Evolutionary conservation across 257 asterid species (phyloP), one percentile per base, ranked within the genome.

Genomic region (Jasminum sambac): DNA sequence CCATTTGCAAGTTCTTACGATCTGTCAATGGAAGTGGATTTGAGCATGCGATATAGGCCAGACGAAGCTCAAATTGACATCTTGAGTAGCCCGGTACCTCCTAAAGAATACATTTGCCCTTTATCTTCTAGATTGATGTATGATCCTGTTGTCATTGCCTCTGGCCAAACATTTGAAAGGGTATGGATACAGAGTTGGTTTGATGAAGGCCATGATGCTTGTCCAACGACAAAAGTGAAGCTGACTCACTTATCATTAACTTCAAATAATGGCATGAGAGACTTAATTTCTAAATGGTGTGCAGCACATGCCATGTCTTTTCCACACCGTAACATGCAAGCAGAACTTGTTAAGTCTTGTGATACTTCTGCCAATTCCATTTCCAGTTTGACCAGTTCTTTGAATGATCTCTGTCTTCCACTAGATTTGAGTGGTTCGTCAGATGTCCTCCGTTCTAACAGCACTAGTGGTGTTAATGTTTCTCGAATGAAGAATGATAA

Each of bases 111-210:
- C 84, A 40, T 77, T 60, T 94, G 99, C 78, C 92, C 98, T 65
- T 74, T 91, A 71, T 88, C 96, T 9, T 84, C 73, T 39, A 86
- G 91, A 76, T 59, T 94, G 55, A 94, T 94, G 98, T 77, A 80
- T 72, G 97, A 89, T 50, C 99, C 99, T 1, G 99, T 91, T 50
- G 83, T 91, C 63, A 84, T 91, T 75, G 88, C 87, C 36, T 94
- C 99, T 3, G 99, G 98, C 34, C 84, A 78, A 81, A 89, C 98
- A 14, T 94, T 78, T 40, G 99, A 94, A 80, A 88, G 93, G 78
- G 75, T 72, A 69, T 88, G 96, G 96, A 86, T 94, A 71, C 88
- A 91, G 74, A 94, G 82, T 67, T 94, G 99, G 99, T 84, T 94
- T 38, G 91, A 81, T 36, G 95, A 91, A 82, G 96, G 96, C 43